Evolutionary conservation across 2,329 filamentous ascomycete species (phyloP), one percentile per base, ranked within the genome.

Genomic region (Talaromyces sp.): DNA sequence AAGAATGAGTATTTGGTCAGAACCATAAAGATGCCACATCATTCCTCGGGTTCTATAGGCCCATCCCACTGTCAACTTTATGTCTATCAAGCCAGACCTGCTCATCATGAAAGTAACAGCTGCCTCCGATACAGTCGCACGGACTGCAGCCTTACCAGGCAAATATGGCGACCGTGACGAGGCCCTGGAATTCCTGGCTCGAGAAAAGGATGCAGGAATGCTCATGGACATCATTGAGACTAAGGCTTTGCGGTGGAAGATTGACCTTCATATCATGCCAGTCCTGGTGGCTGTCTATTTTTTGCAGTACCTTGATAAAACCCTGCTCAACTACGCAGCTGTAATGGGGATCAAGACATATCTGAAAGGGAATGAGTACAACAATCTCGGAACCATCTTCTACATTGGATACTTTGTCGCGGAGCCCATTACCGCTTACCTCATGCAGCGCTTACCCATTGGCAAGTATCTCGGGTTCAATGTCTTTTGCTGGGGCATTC

Each of bases 401-500:
- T 52, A 52, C 50, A 18, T 52, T 12, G 23, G 50, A 52, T 52
- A 52, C 9, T 23, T 52, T 10, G 50, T 52, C 18, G 62, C 66
- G 7, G 66, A 67, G 31, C 64, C 66, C 30, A 64, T 65, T 4
- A 67, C 66, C 28, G 63, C 65, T 51, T 67, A 66, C 40, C 60
- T 67, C 23, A 65, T 65, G 28, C 65, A 66, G 59, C 65, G 58
- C 16, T 63, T 66, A 6, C 67, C 65, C 4, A 50, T 68, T 12
- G 66, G 66, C 18, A 59, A 66, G 33, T 70, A 70, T 60, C 63
- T 73, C 0, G 68, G 68, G 8, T 47, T 65, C 16, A 72, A 71
- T 33, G 67, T 73, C 44, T 65, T 72, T 54, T 61, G 67, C 51
- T 73, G 71, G 71, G 70, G 71, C 3, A 64, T 65, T 1, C 63